phyloP scores from a whole-genome alignment of 129 eudicot genomes.

The Flaveria sonorensis region DNA sequence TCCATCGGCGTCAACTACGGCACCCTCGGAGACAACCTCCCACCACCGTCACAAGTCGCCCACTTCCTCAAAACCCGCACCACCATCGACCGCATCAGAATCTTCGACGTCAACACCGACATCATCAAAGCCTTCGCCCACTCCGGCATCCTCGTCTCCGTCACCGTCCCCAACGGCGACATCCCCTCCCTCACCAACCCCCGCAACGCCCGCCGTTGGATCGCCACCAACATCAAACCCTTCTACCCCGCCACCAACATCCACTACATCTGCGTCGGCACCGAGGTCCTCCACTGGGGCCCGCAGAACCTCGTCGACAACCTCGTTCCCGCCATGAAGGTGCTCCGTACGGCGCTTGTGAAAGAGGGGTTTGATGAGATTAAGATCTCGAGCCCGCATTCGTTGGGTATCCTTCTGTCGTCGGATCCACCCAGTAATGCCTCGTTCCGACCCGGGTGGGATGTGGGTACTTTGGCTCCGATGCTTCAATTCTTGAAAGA shows the following conservation, averaged over 20 bases:
- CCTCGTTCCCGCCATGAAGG: constrained; percentile 79
- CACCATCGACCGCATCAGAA: constrained; percentile 39
- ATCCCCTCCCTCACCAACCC: constrained; percentile 39
- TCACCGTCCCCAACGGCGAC: constrained; percentile 45
- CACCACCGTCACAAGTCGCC: constrained; percentile 39
- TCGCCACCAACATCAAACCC: constrained; percentile 31
- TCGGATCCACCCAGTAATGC: constrained; percentile 80
- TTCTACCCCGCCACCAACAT: constrained; percentile 43
- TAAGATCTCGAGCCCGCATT: constrained; percentile 74
- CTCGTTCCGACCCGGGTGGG: constrained; percentile 90
- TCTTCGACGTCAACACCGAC: constrained; percentile 36
- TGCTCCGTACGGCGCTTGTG: constrained; percentile 58
- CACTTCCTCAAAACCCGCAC: constrained; percentile 40
- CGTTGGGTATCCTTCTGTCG: constrained; percentile 59
- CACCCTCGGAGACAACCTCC: constrained; percentile 53
- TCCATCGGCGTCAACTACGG: constrained; percentile 58
- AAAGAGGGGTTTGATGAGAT: constrained; percentile 48
- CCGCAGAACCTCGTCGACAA: constrained; percentile 69
- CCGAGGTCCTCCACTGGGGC: constrained; percentile 94
- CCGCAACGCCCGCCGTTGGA: constrained; percentile 37
- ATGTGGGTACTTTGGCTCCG: constrained; percentile 68
- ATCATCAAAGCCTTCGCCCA: constrained; percentile 40
- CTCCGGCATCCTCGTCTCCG: constrained; percentile 29
- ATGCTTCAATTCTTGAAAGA: constrained; percentile 65
- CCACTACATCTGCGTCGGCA: constrained; percentile 69